Evolutionary conservation across 1,284 basidiomycete species (phyloP).

Genomic region (Trametes hirsuta): DNA sequence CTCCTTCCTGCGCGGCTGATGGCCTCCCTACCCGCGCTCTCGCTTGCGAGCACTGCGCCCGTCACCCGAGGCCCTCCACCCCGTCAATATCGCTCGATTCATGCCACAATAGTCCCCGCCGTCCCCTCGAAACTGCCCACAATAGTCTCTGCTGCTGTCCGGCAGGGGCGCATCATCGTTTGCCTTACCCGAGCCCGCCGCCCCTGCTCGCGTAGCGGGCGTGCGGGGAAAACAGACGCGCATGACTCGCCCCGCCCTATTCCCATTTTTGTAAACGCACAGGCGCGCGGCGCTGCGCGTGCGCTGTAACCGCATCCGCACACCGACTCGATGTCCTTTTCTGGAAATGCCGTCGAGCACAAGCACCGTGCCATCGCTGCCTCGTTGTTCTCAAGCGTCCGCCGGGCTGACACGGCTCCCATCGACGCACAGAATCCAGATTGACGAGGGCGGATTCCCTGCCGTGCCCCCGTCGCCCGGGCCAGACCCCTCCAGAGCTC

Average conservation of each 20-base stretch:
- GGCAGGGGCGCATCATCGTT: not conserved
- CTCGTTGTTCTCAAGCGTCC: conserved; percentile 14
- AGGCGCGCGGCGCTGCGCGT: not conserved
- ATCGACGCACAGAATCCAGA: not conserved
- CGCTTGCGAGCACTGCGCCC: conserved; percentile 1
- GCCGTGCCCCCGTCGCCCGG: not conserved
- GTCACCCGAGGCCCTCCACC: not conserved
- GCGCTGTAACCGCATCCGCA: not conserved
- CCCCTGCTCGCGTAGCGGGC: not conserved
- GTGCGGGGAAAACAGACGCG: not conserved
- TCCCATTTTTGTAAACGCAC: not conserved
- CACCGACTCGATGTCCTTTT: conserved; percentile 3
- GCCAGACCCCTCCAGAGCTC: not conserved
- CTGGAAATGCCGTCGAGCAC: conserved; percentile 4
- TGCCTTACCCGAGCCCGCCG: conserved; percentile 1
- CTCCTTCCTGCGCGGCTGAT: not conserved
- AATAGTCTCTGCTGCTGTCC: conserved; percentile 1
- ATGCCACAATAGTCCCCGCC: conserved; percentile 14
- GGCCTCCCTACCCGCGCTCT: not conserved
- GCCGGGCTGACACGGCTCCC: conserved; percentile 2
- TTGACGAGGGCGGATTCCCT: not conserved
- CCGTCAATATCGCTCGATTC: conserved; percentile 9
- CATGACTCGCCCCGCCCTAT: conserved; percentile 10
- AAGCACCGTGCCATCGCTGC: not conserved
- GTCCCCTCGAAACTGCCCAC: conserved; percentile 11